A percentile compares a stretch with the other conserved stretches of the same genome.
Evolutionary conservation across 129 eudicot species (phyloP).

Genomic region (Sambucus nigra): DNA sequence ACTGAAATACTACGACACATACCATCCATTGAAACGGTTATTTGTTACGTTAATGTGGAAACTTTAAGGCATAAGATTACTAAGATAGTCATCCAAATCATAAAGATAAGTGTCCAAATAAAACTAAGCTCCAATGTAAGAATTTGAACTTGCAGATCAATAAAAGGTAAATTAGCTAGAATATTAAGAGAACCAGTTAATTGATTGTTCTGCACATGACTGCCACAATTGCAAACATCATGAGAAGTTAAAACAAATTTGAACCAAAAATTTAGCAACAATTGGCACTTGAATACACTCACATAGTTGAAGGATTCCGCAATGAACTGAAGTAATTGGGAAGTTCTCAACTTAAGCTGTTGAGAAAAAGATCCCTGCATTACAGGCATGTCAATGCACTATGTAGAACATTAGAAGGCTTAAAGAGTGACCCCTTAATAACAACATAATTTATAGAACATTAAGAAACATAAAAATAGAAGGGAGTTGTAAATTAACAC

Average conservation of each 20-base stretch:
- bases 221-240: slow-evolving; percentile 27
- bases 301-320: slow-evolving; percentile 76
- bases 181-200: slow-evolving; percentile 67
- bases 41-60: slow-evolving; percentile 74
- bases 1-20: no score
- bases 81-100: no score
- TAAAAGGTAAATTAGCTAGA: slow-evolving; percentile 62
- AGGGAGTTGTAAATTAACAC: not conserved
- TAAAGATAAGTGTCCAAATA: not conserved
- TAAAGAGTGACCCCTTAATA: not conserved
- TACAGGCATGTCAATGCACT: not conserved
- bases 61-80: slow-evolving; percentile 3
- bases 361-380: slow-evolving; percentile 79
- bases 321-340: slow-evolving; percentile 62
- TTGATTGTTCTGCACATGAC: slow-evolving; percentile 83
- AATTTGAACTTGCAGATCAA: slow-evolving; percentile 57
- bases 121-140: not conserved
- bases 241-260: slow-evolving; percentile 7
- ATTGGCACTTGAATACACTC: slow-evolving; percentile 23
- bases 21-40: slow-evolving; percentile 88
- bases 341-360: slow-evolving; percentile 80
- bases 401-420: slow-evolving; percentile 6
- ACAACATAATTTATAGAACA: not conserved
- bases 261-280: not conserved
- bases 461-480: not conserved